A percentile compares a stretch with the other conserved stretches of the same genome.
Evolutionary conservation across 1,139 yeast genomes (phyloP).

Genomic region (Waltiozyma sp.): DNA sequence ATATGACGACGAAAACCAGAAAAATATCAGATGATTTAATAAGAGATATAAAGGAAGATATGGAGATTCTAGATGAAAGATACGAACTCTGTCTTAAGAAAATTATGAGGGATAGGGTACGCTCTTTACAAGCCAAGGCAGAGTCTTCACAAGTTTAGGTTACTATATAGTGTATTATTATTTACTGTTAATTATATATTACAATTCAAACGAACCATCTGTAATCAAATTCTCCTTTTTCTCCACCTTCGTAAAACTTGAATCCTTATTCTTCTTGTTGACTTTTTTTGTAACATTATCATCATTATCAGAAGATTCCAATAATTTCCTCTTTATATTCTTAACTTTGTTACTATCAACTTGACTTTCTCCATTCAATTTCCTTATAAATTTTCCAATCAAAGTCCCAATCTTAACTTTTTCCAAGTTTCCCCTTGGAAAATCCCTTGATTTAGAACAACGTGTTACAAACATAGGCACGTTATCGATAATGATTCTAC

Average conservation of each 20-base stretch:
- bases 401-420: background rate
- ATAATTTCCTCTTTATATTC: no score
- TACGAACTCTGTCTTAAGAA: conserved; percentile 30
- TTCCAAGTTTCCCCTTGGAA: background rate
- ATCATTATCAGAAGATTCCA: no score
- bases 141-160: no score
- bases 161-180: no score
- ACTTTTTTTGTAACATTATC: no score
- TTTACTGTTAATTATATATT: no score
- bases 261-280: no score
- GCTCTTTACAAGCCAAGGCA: background rate
- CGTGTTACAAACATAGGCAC: background rate
- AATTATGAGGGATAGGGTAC: conserved; percentile 28
- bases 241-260: no score
- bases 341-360: no score
- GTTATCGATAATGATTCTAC: conserved; percentile 16
- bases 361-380: background rate
- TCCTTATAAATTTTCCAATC: background rate
- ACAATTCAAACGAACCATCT: no score
- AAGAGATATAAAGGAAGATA: conserved; percentile 26
- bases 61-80: conserved; percentile 26
- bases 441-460: background rate
- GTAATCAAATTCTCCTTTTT: no score
- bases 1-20: conserved; percentile 9
- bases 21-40: conserved; percentile 29